Evolutionary conservation across 1,139 yeast genomes (phyloP), one percentile per base, ranked within the genome.

Genomic region (Nadsonia starkeyi-henricii): DNA sequence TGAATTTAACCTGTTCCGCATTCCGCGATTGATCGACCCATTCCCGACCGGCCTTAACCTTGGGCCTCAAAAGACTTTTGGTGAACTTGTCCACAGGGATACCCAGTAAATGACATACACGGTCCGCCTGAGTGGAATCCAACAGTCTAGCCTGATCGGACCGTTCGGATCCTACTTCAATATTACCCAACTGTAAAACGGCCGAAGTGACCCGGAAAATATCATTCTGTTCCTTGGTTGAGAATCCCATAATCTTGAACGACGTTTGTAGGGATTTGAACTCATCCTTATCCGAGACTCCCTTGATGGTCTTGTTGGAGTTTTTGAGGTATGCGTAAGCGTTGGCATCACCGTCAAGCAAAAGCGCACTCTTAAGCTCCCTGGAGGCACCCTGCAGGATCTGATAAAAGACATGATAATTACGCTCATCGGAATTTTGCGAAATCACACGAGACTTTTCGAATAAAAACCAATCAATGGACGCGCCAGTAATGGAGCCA

Each of bases 401-500:
- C 61, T 93, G 97, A 63, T 91, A 93, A 61, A 91, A 91, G 3
- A 89, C 77, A 63, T 91, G 98, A 62, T 91, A 91, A 62, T 89
- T 91, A 62, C 98, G 74, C 65, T 91, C 98, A 19, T 75, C 69
- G 4, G 68, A 54, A 46, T 82, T 77, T 65, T 88, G 97, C 45
- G 75, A 69, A n/a, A 86, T 83, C 18, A 93, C 96, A 58, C 99
- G 77, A 8, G 96, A 85, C 64, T 91, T 93, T 63, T 93, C 99
- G 47, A 93, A 69, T 36, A 93, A 69, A 58, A 93, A 93, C 84
- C 95, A 93, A 60, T 91, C 96, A 50, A 93, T 86, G 54, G 85
- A 81, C 12, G 97, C 97, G 12, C 96, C 96, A 21, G 78, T 72
- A 42, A 93, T 81, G 53, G 75, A 74, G 3, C 86, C 88, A 12